Percentiles rank a stretch among this genome's conserved stretches.
Conservation (phyloP, 176 grass and related monocot genomes). For the Oryza officinalis region DNA sequence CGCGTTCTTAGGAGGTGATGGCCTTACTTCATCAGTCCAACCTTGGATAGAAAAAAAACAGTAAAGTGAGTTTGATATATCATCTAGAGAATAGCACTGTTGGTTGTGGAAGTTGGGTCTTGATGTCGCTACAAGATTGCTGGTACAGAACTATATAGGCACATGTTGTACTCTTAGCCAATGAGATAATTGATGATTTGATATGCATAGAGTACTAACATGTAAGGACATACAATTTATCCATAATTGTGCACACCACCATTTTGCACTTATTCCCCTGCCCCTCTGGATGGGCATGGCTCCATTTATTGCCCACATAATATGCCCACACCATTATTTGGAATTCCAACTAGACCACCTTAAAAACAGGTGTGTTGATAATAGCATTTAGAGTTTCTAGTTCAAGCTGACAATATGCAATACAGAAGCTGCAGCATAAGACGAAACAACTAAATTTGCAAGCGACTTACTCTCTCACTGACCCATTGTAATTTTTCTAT, state of each 20-base stretch:
- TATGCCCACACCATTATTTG: conserved; percentile 6
- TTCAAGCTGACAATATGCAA: conserved; percentile 11
- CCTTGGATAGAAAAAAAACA: conserved; percentile 9
- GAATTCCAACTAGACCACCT: neutral
- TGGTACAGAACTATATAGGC: conserved; percentile 19
- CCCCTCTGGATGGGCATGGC: neutral
- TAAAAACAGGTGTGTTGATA: neutral
- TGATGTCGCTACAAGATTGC: neutral
- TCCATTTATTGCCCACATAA: neutral
- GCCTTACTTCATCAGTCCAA: conserved; percentile 10
- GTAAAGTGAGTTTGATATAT: conserved; percentile 13
- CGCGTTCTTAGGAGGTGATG: neutral
- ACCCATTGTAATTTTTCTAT: neutral
- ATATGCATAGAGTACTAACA: neutral
- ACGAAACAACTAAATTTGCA: neutral
- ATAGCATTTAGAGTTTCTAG: conserved; percentile 5
- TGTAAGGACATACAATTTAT: neutral
- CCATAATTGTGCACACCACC: neutral
- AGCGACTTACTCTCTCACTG: neutral
- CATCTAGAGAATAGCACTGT: neutral
- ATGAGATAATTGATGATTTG: neutral
- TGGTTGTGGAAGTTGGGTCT: neutral
- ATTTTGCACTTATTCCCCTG: conserved; percentile 17
- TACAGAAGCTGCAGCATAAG: neutral
- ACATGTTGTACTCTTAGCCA: neutral